A percentile compares a stretch with the other conserved stretches of the same genome.
Conservation (phyloP, 352 stramenopile species). For the Phytopythium delawarense region DNA sequence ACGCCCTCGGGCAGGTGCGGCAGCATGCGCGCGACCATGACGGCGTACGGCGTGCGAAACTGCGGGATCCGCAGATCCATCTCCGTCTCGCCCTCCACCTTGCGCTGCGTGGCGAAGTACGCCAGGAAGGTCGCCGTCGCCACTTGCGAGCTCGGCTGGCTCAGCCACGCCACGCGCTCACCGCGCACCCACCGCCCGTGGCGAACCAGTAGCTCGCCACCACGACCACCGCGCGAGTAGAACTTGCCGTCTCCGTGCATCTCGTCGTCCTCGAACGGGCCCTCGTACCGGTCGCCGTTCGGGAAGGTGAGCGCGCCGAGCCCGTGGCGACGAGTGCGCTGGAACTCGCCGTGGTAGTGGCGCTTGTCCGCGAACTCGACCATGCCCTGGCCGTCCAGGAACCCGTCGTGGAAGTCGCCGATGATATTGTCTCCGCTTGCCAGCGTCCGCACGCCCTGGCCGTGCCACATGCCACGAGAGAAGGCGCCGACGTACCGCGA, state of each 20-base stretch:
- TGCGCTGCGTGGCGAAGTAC: conserved; percentile 51
- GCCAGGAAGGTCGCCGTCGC: conserved; percentile 73
- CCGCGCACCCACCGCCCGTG: conserved; percentile 59
- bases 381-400: conserved; percentile 47
- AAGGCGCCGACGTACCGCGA: conserved; percentile 70
- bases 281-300: conserved; percentile 90
- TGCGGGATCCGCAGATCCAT: conserved; percentile 59
- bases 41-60: conserved; percentile 73
- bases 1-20: conserved; percentile 70
- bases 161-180: conserved; percentile 63
- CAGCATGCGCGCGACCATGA: conserved; percentile 76
- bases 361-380: conserved; percentile 69
- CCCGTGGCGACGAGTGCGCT: conserved; percentile 60
- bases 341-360: conserved; percentile 64
- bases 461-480: conserved; percentile 67
- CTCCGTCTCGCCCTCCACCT: conserved; percentile 48
- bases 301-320: conserved; percentile 78
- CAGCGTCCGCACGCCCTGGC: conserved; percentile 55
- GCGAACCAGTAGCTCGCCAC: conserved; percentile 54
- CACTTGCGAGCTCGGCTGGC: conserved; percentile 59
- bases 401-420: conserved; percentile 51
- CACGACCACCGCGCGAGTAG: conserved; percentile 26
- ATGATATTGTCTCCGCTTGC: conserved; percentile 56
- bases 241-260: conserved; percentile 83
- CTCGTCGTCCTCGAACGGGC: conserved; percentile 79